Evolutionary conservation across 169 alveolate species (phyloP).

Genomic region (Plasmodium fragile): DNA sequence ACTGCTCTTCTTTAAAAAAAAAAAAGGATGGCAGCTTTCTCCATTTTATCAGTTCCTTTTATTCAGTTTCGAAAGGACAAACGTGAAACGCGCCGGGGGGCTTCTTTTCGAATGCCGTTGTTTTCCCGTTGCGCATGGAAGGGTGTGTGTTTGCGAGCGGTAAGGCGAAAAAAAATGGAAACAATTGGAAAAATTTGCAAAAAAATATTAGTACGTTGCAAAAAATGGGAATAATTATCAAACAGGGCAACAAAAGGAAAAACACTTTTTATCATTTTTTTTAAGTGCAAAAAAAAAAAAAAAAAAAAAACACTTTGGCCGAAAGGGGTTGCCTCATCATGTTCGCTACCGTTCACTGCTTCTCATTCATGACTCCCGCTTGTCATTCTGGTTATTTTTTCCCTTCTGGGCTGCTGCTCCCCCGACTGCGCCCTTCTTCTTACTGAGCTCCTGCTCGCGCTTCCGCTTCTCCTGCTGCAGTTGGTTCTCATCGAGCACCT

Average conservation of each 20-base stretch:
- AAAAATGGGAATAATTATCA: neutral
- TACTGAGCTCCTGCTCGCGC: constrained; percentile 84
- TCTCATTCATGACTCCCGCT: neutral
- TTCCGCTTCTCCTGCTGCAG: constrained; percentile 82
- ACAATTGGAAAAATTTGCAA: neutral
- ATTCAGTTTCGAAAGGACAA: neutral
- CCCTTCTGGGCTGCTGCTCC: constrained; percentile 13
- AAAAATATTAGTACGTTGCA: neutral
- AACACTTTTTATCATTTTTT: neutral
- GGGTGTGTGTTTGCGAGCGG: neutral
- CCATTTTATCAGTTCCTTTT: neutral
- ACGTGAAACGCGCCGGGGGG: neutral
- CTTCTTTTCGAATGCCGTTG: neutral
- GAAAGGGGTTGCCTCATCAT: neutral
- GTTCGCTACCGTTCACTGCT: neutral
- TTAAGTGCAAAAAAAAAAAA: neutral
- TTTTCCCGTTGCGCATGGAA: neutral
- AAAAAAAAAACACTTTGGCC: neutral
- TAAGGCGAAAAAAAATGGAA: neutral
- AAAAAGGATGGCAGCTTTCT: neutral
- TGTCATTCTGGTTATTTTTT: neutral
- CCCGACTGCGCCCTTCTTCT: constrained; percentile 76
- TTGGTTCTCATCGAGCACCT: constrained; percentile 89
- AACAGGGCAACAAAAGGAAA: neutral
- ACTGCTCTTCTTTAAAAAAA: neutral